Base-by-base conservation (phyloP, 495 filamentous ascomycete species). In the Penicillium herquei region DNA sequence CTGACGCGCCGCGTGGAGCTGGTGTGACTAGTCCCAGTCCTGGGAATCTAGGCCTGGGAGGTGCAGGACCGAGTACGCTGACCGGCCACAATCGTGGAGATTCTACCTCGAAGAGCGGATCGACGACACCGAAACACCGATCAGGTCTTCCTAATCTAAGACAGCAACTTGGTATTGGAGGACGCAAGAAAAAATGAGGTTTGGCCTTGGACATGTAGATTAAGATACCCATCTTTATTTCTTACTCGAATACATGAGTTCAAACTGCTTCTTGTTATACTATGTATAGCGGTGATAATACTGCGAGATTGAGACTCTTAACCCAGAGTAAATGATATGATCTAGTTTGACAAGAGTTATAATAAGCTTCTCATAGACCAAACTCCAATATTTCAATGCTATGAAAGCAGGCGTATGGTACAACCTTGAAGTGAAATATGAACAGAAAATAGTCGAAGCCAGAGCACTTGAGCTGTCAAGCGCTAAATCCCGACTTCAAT, bases 101-200 rank as follows among this genome's bases (percentile, higher is more conserved):
- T 1, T 13, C 16, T 1, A 50, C 43, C 26, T 0, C 52, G 6
- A 59, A 58, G 26, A 18, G 49, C 49, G 58, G 59, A 39, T 52
- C 52, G 31, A 66, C 66, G 53, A 59, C 66, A 45, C 72, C 78
- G 35, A 88, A 85, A 63, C 77, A 84, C 17, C 84, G 82, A 56
- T 82, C 82, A 4, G 83, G 85, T 56, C 72, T 92, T 47, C 79
- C 87, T 12, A 87, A 89, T 61, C 80, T 92, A 61, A 87, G 87
- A 16, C 12, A 18, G 4, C 74, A 88, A 51, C 69, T 91, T 54
- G 85, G 84, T 3, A 88, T 90, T 56, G 79, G 84, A 35, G 79
- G 84, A 31, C 75, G 80, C 51, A 83, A 77, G 61, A 81, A 80
- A 64, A 56, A 56, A 40, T 43, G 31, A 51, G n/a, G 35, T 18